phyloP scores from a whole-genome alignment of 352 stramenopile species.

The Phytophthora agathidicida region DNA sequence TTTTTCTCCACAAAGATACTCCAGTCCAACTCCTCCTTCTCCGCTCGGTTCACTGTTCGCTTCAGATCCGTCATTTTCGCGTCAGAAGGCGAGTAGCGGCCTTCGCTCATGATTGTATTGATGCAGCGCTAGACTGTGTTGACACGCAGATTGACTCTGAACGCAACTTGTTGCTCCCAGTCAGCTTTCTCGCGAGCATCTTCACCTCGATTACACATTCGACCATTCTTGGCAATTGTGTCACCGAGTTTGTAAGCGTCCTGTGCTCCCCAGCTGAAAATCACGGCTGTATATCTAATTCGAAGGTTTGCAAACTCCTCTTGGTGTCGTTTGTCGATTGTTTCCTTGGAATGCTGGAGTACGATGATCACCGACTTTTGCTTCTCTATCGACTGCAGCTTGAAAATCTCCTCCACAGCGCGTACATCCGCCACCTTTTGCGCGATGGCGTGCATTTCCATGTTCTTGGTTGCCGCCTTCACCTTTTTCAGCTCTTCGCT shows the following conservation, averaged over 20 bases:
- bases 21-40: neutral
- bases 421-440: conserved; percentile 8
- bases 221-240: conserved; percentile 8
- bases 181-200: conserved; percentile 11
- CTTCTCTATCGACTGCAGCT: conserved; percentile 18
- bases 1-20: neutral
- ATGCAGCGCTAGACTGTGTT: conserved; percentile 14
- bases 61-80: conserved; percentile 1
- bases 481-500: conserved; percentile 4
- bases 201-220: conserved; percentile 11
- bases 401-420: conserved; percentile 1
- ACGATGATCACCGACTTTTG: conserved; percentile 12
- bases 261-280: conserved; percentile 6
- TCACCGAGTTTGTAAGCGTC: conserved; percentile 7
- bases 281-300: neutral
- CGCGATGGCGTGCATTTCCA: neutral
- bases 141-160: conserved; percentile 4
- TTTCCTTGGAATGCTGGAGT: conserved; percentile 3
- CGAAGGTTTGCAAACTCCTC: neutral
- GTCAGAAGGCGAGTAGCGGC: neutral
- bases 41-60: neutral
- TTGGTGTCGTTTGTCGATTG: neutral
- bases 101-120: conserved; percentile 8
- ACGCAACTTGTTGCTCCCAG: conserved; percentile 8
- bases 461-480: neutral